These are phyloP conservation scores for Zygosaccharomyces gambellarensis DNA, from an alignment of 805 yeast genomes.

Conservation along the genomic window DNA sequence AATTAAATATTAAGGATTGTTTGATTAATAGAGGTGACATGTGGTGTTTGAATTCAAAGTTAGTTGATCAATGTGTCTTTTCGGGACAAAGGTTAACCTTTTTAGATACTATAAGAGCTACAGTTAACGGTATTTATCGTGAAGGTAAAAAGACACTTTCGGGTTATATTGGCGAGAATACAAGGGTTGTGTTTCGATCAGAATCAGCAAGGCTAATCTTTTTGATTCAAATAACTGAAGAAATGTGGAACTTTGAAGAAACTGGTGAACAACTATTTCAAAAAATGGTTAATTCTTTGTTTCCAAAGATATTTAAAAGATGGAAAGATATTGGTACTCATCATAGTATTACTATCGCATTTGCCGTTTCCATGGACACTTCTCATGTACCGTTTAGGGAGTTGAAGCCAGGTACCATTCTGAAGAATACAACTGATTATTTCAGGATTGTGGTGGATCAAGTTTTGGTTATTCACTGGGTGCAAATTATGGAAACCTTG, in stretches of 20 bases:
- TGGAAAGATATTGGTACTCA: conserved; percentile 88
- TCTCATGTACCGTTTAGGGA: conserved; percentile 48
- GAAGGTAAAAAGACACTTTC: conserved; percentile 68
- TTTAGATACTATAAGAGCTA: conserved; percentile 56
- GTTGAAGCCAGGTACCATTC: conserved; percentile 65
- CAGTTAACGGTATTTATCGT: conserved; percentile 55
- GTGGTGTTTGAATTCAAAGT: conserved; percentile 71
- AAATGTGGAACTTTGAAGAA: conserved; percentile 98
- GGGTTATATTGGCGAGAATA: conserved; percentile 66
- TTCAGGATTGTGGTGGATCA: conserved; percentile 94
- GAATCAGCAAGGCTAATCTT: conserved; percentile 83
- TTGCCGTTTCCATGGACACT: conserved; percentile 68
- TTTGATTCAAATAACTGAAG: conserved; percentile 82
- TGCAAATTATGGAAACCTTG: conserved; percentile 80
- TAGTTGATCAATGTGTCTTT: conserved; percentile 63
- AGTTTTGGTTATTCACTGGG: conserved; percentile 85
- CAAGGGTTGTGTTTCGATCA: conserved; percentile 82
- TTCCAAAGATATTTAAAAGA: conserved; percentile 80
- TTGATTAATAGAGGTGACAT: conserved; percentile 84
- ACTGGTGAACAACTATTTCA: conserved; percentile 93
- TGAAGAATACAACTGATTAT: conserved; percentile 66
- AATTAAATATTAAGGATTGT: conserved; percentile 73
- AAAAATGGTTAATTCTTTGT: conserved; percentile 83
- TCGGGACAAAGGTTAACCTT: conserved; percentile 60
- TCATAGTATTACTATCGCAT: conserved; percentile 87